These are phyloP conservation scores for Trichosporon ovoides DNA, from an alignment of 1,284 basidiomycete genomes.

Conservation along the genomic window DNA sequence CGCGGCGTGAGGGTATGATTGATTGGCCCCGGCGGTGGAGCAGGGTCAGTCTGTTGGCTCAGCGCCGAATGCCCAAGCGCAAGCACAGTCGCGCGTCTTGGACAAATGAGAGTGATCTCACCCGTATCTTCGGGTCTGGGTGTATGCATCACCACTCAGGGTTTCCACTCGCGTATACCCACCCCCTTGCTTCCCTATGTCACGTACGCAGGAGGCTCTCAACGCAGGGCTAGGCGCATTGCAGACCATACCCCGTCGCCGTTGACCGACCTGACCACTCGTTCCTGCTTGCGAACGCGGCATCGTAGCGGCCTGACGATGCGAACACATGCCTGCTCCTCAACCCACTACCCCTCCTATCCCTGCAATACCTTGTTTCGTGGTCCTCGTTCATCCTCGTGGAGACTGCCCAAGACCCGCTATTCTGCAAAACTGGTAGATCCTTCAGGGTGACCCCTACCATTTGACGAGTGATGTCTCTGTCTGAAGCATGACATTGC, in stretches of 20 bases:
- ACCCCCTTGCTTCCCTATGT: too few species aligned
- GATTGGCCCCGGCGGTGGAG: neutral
- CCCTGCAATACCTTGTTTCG: neutral
- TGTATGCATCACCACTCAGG: conserved; percentile 6
- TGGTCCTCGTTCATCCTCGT: too few species aligned
- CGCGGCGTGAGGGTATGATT: too few species aligned
- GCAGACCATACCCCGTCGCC: too few species aligned
- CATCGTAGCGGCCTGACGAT: too few species aligned
- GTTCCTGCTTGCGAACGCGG: too few species aligned
- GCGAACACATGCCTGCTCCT: neutral
- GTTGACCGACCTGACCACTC: too few species aligned
- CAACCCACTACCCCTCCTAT: neutral
- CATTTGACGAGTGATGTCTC: neutral
- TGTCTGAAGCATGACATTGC: conserved; percentile 2
- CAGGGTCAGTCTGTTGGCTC: too few species aligned
- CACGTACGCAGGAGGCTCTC: too few species aligned
- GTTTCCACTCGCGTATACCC: neutral
- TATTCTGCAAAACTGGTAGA: neutral
- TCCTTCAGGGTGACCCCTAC: neutral
- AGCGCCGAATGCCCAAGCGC: neutral
- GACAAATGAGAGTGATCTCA: too few species aligned
- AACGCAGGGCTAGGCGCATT: too few species aligned
- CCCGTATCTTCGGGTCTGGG: conserved; percentile 6
- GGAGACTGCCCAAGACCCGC: neutral
- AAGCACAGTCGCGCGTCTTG: neutral